Percentiles rank a stretch among this genome's conserved stretches.
phyloP scores from a whole-genome alignment of 495 filamentous ascomycete species.

The Aspergillus ellipticus region DNA sequence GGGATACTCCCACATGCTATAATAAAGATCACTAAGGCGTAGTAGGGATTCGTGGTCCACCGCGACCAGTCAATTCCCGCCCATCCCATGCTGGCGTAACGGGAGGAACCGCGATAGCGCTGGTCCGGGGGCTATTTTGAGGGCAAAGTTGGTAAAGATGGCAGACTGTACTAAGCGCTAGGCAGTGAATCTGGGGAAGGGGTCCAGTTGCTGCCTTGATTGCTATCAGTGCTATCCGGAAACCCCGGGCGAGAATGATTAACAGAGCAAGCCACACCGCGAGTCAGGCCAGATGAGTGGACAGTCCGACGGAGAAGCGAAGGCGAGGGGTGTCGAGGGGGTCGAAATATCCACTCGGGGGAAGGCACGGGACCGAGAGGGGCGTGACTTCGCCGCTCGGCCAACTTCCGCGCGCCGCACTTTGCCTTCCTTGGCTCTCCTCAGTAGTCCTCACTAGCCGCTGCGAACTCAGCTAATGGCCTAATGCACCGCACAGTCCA shows the following conservation, averaged over 20 bases:
- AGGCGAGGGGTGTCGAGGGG: not conserved
- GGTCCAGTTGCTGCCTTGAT: not conserved
- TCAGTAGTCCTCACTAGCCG: too few species aligned
- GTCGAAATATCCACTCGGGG: not conserved
- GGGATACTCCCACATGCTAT: constrained; percentile 44
- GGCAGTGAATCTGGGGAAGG: constrained; percentile 18
- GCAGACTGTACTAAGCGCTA: constrained; percentile 7
- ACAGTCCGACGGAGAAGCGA: not conserved
- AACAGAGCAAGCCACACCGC: not conserved
- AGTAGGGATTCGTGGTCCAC: constrained; percentile 39
- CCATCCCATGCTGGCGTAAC: constrained; percentile 25
- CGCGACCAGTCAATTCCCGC: constrained; percentile 26
- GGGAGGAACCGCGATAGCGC: constrained; percentile 1
- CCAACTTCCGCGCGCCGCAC: constrained; percentile 29
- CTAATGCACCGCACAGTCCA: too few species aligned
- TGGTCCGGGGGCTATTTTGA: not conserved
- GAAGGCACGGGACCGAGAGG: constrained; percentile 1
- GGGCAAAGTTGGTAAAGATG: not conserved
- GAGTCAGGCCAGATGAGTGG: constrained; percentile 2
- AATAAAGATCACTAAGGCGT: constrained; percentile 36
- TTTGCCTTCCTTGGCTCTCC: not conserved
- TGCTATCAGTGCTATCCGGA: not conserved
- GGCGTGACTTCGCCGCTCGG: constrained; percentile 17
- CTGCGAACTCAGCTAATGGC: too few species aligned
- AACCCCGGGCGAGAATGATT: not conserved